These are phyloP conservation scores for Xylaria grammica DNA, from an alignment of 495 filamentous ascomycete species.

Conservation along the genomic window DNA sequence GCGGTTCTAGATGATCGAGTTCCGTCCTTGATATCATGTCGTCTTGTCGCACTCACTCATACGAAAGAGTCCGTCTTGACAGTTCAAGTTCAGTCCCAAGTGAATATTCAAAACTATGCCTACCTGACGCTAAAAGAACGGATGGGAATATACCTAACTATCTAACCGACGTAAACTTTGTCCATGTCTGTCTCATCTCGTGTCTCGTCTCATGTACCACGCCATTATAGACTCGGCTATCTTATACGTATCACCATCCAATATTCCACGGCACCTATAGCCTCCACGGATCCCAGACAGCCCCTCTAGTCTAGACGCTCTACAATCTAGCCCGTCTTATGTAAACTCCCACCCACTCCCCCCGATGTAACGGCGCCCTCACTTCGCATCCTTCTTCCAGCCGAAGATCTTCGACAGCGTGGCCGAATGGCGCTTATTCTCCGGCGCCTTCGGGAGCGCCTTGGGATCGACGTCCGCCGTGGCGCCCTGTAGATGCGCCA, in stretches of 20 bases:
- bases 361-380: not conserved
- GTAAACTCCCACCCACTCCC: not conserved
- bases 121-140: not conserved
- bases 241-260: no score
- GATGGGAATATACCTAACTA: not conserved
- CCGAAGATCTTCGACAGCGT: slow-evolving; percentile 32
- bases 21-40: no score
- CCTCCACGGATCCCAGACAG: no score
- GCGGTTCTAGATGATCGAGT: no score
- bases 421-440: slow-evolving; percentile 31
- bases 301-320: no score
- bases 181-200: no score
- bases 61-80: not conserved
- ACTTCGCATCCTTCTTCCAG: slow-evolving; percentile 34
- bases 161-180: no score
- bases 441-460: slow-evolving; percentile 18
- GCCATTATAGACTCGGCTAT: no score
- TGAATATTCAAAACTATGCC: not conserved
- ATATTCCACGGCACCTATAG: no score
- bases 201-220: no score
- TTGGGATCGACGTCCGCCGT: slow-evolving; percentile 37
- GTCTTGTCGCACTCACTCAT: not conserved
- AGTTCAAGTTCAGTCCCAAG: no score
- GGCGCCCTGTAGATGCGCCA: slow-evolving; percentile 40
- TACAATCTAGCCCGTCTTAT: not conserved